A percentile compares a stretch with the other conserved stretches of the same genome.
These are phyloP conservation scores for sunflower (Helianthus annuus) DNA, from an alignment of 129 eudicot genomes.

Conservation along the genomic window HanXRQr2.0-SUNRISE NC_035441.2:138605471-138605970, in stretches of 20 bases:
- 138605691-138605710: slow-evolving; percentile 36
- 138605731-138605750: no score
- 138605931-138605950: no score
- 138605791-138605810: no score
- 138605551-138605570: neutral
- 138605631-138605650: slow-evolving; percentile 59
- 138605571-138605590: slow-evolving; percentile 23
- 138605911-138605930: no score
- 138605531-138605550: neutral
- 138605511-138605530: slow-evolving; percentile 11
- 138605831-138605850: no score
- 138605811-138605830: no score
- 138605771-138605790: no score
- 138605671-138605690: slow-evolving; percentile 49
- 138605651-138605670: slow-evolving; percentile 54
- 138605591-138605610: slow-evolving; percentile 26
- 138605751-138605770: no score
- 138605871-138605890: no score
- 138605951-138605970: no score
- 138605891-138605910: no score
- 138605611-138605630: slow-evolving; percentile 51
- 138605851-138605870: no score
- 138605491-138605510: slow-evolving; percentile 2
- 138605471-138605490: slow-evolving; percentile 11
- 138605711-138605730: slow-evolving; percentile 32